Evolutionary conservation across 805 yeast species (phyloP).

Genomic region (Candida cerambycidarum): DNA sequence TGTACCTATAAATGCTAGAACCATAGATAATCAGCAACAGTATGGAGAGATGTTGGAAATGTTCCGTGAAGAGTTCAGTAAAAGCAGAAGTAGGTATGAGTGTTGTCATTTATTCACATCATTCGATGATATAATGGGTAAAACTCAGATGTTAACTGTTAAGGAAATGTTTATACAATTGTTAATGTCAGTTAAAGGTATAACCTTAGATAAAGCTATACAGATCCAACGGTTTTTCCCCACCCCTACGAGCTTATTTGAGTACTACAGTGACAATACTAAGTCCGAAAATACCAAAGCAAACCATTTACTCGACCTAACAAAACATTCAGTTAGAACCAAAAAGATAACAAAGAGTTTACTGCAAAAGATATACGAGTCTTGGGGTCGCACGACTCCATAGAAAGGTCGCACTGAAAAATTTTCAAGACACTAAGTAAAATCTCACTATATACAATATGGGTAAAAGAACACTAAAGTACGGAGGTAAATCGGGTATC

Average conservation of each 20-base stretch:
- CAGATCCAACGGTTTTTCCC: slow-evolving; percentile 68
- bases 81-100: slow-evolving; percentile 22
- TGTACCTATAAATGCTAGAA: slow-evolving; percentile 54
- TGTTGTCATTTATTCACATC: slow-evolving; percentile 35
- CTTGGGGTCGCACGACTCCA: slow-evolving; percentile 48
- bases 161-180: slow-evolving; percentile 72
- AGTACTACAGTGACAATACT: slow-evolving; percentile 36
- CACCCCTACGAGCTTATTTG: slow-evolving; percentile 65
- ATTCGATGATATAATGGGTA: slow-evolving; percentile 69
- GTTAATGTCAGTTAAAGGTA: slow-evolving; percentile 78
- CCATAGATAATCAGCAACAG: slow-evolving; percentile 50
- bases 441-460: slow-evolving; percentile 14
- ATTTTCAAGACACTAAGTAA: slow-evolving; percentile 2
- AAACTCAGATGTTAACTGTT: slow-evolving; percentile 67
- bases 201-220: slow-evolving; percentile 82
- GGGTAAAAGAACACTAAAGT: slow-evolving; percentile 51
- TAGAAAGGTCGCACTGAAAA: slow-evolving; percentile 5
- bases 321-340: slow-evolving; percentile 44
- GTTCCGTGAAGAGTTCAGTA: slow-evolving; percentile 48
- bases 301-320: slow-evolving; percentile 18
- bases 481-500: slow-evolving; percentile 74
- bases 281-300: slow-evolving; percentile 27
- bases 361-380: slow-evolving; percentile 52
- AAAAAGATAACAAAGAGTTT: slow-evolving; percentile 52
- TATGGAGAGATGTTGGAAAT: slow-evolving; percentile 40